Percentiles rank a stretch among this genome's conserved stretches.
phyloP scores from a whole-genome alignment of 768 basidiomycete species.

The Hydnum rufescens region DNA sequence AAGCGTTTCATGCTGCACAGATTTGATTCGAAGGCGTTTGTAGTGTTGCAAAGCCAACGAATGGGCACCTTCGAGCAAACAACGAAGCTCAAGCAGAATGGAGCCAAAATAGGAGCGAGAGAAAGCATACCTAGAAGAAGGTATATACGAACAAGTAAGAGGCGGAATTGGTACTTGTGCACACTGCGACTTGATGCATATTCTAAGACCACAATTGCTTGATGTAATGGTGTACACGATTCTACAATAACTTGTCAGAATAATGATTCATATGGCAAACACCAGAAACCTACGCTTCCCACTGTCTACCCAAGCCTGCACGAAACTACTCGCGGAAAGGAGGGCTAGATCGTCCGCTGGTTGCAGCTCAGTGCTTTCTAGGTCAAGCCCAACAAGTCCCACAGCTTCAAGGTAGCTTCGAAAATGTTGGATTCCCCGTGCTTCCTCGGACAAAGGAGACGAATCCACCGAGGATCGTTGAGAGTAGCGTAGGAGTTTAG shows the following conservation, averaged over 20 bases:
- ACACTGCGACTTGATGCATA: constrained; percentile 52
- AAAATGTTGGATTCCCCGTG: not conserved
- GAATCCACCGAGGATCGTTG: constrained; percentile 22
- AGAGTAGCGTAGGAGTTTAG: constrained; percentile 51
- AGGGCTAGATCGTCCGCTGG: constrained; percentile 72
- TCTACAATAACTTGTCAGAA: constrained; percentile 7
- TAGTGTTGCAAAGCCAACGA: constrained; percentile 62
- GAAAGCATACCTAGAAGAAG: constrained; percentile 46
- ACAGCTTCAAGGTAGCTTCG: constrained; percentile 43
- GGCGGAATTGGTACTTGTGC: constrained; percentile 56
- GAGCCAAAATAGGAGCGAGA: constrained; percentile 10
- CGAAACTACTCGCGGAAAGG: constrained; percentile 45
- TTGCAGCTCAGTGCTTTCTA: constrained; percentile 64
- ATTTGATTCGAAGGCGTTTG: constrained; percentile 54
- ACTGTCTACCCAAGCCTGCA: constrained; percentile 18
- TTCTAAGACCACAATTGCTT: constrained; percentile 47
- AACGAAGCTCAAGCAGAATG: not conserved
- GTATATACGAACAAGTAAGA: constrained; percentile 65
- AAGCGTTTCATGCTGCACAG: constrained; percentile 76
- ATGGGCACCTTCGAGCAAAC: constrained; percentile 38
- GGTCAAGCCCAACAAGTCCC: constrained; percentile 23
- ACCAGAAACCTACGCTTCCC: not conserved
- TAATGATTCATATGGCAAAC: not conserved
- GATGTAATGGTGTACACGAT: constrained; percentile 39
- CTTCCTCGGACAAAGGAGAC: not conserved